Evolutionary conservation across 225 moss, liverwort and hornwort genomes (phyloP), one percentile per base, ranked within the genome.

Genomic region (Antitrichia curtipendula): DNA sequence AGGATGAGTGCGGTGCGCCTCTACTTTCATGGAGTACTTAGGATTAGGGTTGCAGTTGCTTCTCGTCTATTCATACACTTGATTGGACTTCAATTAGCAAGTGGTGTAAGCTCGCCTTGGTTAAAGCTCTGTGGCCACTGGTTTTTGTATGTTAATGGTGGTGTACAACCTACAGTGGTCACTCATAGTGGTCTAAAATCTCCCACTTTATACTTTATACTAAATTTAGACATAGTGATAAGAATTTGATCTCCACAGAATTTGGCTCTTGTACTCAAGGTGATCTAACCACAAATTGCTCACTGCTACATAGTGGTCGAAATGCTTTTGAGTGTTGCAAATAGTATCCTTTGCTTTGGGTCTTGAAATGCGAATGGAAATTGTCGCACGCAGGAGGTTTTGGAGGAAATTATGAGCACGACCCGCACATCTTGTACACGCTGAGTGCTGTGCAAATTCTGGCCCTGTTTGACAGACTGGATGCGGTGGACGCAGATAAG

Each of bases 391-490:
- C 90, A 95, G 96, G 97, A 82, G 96, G 96, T 45, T 98, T 95
- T 85, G 93, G 96, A 68, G 97, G 97, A 61, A 98, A 96, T 65
- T 89, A 95, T 62, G 93, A 94, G 77, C 96, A 96, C 87, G 95
- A 97, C 75, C 96, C 96, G 66, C 97, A 98, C 72, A 87, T 98
- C 85, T 78, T 98, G 89, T 96, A 96, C 90, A 96, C 96, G 59
- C 89, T 95, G 52, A 96, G 87, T 87, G 96, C 96, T 64, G 95
- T 98, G 78, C 97, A 96, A 62, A 93, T 94, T 70, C 81, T 92
- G 86, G 90, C 89, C n/a, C 73, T 94, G 57, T 94, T 94, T 69
- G 91, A 94, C 75, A 85, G 81, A 87, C 82, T 94, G 58, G 89
- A 93, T 89, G 91, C 91, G 27, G 82, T 95, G 88, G 95, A 98